Base-by-base conservation (phyloP, 1,139 yeast species). In the Candida smagusa region DNA sequence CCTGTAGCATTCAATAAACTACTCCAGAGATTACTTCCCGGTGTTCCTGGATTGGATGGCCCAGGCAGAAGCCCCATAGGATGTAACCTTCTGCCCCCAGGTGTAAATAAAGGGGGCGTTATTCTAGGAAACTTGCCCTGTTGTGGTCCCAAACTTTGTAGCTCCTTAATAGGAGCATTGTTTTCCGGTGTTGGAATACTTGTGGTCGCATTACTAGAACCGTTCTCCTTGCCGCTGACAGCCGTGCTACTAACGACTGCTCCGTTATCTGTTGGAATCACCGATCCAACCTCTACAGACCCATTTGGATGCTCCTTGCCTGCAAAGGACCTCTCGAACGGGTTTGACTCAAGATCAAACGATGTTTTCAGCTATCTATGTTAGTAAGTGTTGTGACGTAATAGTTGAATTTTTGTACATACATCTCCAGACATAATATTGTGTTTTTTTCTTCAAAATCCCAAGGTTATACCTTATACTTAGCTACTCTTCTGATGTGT, bases 271-370 rank as follows among this genome's bases (percentile, higher is more conserved):
- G 34, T 31, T 13, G 35, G n/a, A 3, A 12, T 13, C n/a, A 11
- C 11, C 13, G 16, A 5, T 25, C 12, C 30, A 26, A 13, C 13
- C 7, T 29, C 37, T 22, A 33, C 27, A 6, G n/a, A 3, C 26
- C 26, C 26, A 23, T 23, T 32, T 26, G 34, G 27, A 26, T 33
- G 35, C 24, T 67, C 73, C 39, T 79, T 81, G 26, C 66, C 52
- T 25, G 96, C 97, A 65, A 92, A 92, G 34, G 96, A 87, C 58
- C 84, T 83, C 61, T 92, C 98, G 55, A 92, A 92, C 2, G 97
- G 98, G 54, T 92, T 92, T 4, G 94, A 96, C 58, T 92, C 99
- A 46, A 89, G 67, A 45, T 84, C 94, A 55, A 87, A 79, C 30
- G 74, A 63, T n/a, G 73, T 63, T 48, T 65, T 67, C 59, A 56